Evolutionary conservation across 2,329 filamentous ascomycete species (phyloP).

Genomic region (Akanthomyces uredinophilus): DNA sequence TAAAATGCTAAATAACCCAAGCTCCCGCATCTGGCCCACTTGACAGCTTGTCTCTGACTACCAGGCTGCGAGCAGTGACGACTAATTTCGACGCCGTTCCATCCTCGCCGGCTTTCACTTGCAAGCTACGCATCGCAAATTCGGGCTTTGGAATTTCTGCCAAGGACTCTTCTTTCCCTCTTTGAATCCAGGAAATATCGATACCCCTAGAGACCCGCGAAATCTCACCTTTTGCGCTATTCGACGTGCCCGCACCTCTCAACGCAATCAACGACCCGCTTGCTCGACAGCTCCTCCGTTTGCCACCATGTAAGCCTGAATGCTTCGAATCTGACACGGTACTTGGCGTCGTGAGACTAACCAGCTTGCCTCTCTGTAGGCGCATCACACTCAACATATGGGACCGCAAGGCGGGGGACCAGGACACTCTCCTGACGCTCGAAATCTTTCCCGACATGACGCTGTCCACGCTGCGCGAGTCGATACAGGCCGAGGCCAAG

Average conservation of each 20-base stretch:
- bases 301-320: constrained; percentile 13
- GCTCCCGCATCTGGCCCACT: constrained; percentile 10
- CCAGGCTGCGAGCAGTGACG: constrained; percentile 13
- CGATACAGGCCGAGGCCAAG: constrained; percentile 76
- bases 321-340: background rate
- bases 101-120: background rate
- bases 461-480: constrained; percentile 77
- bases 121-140: constrained; percentile 5
- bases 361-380: constrained; percentile 45
- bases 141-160: background rate
- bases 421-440: constrained; percentile 72
- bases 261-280: background rate
- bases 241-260: constrained; percentile 1
- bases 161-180: background rate
- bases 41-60: background rate
- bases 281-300: background rate
- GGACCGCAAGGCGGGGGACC: constrained; percentile 60
- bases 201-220: background rate
- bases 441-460: constrained; percentile 81
- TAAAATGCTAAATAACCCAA: constrained; percentile 3
- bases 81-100: constrained; percentile 15
- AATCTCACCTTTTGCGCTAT: background rate
- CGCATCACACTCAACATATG: constrained; percentile 83
- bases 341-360: background rate
- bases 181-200: background rate